Evolutionary conservation across 2,329 filamentous ascomycete genomes (phyloP), one percentile per base, ranked within the genome.

Genomic region (Cucurbitaria berberidis): DNA sequence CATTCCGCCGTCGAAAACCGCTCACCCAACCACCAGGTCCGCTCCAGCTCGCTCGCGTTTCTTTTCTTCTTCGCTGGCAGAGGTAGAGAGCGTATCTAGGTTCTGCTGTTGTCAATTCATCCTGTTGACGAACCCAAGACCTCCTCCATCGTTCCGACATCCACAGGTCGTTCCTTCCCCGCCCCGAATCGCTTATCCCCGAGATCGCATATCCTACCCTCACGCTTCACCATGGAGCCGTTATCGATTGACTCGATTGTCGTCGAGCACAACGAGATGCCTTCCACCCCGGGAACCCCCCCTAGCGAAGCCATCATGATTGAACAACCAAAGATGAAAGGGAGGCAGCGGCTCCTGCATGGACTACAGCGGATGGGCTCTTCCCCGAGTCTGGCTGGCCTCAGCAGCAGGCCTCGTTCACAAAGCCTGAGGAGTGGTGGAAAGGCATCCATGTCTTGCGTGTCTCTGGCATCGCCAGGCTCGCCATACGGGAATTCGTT

Each of bases 331-430:
- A 91, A 88, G 74, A 79, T 84, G 51, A 91, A 87, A 72, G 84
- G 86, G 47, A 85, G 89, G 41, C 85, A 87, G 64, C 85, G 87
- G 53, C 76, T 96, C 29, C 79, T 96, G 16, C 86, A 87, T 58
- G 86, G 87, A 27, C 82, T 96, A 43, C 88, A 93, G 57, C 87
- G 90, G 52, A 93, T 96, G 68, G 88, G 90, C 10, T 96, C 91
- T 0, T 91, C 88, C 6, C 87, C 89, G 1, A 90, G 89, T 15
- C 77, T 96, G 45, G 80, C 83, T 35, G 84, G 84, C 52, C 74
- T 86, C 48, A 83, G 86, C 48, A 83, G 86, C 50, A 84, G 89
- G 53, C 79, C 85, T 22, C 82, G 86, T 50, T 88, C 90, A 6
- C 82, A 85, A 52, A 87, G 84, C 67, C 89, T 88, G 66, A 85